Evolutionary conservation across 2,329 filamentous ascomycete genomes (phyloP).

Genomic region (Diaporthe humulicola): DNA sequence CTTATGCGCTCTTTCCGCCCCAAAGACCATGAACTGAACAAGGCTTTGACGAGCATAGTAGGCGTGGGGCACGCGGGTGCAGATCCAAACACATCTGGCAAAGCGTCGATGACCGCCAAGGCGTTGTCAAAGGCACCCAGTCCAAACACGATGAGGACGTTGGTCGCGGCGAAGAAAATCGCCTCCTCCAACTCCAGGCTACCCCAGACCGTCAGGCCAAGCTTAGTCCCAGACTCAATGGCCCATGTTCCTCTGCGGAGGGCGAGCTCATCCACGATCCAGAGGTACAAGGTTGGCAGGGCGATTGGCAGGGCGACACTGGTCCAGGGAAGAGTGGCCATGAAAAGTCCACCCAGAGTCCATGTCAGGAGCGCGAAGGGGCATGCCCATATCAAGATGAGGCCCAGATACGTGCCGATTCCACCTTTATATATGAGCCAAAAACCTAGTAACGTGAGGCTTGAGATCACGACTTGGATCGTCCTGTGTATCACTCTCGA

Average conservation of each 20-base stretch:
- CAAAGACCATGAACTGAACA: conserved; percentile 57
- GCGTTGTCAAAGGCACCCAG: conserved; percentile 78
- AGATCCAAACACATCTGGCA: conserved; percentile 68
- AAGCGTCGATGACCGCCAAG: conserved; percentile 73
- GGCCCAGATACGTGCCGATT: conserved; percentile 74
- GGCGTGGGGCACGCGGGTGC: conserved; percentile 64
- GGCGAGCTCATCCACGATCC: conserved; percentile 79
- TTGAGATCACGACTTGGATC: conserved; percentile 62
- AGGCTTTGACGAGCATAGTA: conserved; percentile 63
- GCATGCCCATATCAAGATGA: conserved; percentile 78
- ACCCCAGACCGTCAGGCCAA: conserved; percentile 72
- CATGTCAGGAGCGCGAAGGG: conserved; percentile 76
- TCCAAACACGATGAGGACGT: conserved; percentile 77
- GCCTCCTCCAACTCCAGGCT: conserved; percentile 81
- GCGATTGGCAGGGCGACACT: conserved; percentile 72
- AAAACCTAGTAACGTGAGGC: conserved; percentile 59
- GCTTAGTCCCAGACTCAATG: conserved; percentile 76
- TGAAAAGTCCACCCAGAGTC: conserved; percentile 73
- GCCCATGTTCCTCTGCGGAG: conserved; percentile 78
- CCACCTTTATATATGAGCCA: conserved; percentile 59
- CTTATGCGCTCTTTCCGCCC: conserved; percentile 71
- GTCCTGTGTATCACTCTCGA: conserved; percentile 13
- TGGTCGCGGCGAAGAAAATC: conserved; percentile 79
- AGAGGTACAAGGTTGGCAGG: conserved; percentile 77
- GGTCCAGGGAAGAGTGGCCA: conserved; percentile 69